These are phyloP conservation scores for Trypanosomatidae sp. DNA, from an alignment of 208 protist species.

Conservation along the genomic window DNA sequence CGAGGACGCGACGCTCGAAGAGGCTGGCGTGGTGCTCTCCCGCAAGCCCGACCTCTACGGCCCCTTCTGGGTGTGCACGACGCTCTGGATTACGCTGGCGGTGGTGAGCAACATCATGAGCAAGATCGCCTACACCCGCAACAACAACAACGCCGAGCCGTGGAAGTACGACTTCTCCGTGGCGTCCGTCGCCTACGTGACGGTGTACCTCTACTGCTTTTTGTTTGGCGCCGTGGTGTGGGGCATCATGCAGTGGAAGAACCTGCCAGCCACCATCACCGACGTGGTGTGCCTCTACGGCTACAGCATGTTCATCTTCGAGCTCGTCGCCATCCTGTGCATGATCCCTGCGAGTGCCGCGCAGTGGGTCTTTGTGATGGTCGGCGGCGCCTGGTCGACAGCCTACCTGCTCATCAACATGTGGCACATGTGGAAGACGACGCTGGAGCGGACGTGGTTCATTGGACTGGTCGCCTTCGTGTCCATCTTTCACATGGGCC, in stretches of 20 bases:
- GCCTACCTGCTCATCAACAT: slow-evolving; percentile 80
- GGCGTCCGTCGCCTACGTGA: slow-evolving; percentile 62
- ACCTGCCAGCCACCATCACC: slow-evolving; percentile 58
- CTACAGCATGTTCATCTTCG: slow-evolving; percentile 90
- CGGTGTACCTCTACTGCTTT: slow-evolving; percentile 90
- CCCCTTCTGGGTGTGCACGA: slow-evolving; percentile 92
- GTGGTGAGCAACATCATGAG: slow-evolving; percentile 85
- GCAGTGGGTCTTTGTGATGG: slow-evolving; percentile 75
- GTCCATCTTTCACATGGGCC: slow-evolving; percentile 56
- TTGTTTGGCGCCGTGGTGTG: slow-evolving; percentile 67
- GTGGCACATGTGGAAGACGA: slow-evolving; percentile 74
- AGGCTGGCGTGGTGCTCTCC: slow-evolving; percentile 49
- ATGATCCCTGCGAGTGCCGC: slow-evolving; percentile 60
- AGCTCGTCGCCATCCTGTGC: slow-evolving; percentile 76
- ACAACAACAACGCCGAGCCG: slow-evolving; percentile 15
- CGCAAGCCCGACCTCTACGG: slow-evolving; percentile 87
- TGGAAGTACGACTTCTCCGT: slow-evolving; percentile 86
- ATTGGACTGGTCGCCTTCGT: slow-evolving; percentile 69
- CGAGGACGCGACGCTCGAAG: slow-evolving; percentile 30
- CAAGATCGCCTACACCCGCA: slow-evolving; percentile 50
- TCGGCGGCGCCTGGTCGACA: slow-evolving; percentile 74
- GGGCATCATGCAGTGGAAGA: slow-evolving; percentile 88
- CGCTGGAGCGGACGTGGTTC: slow-evolving; percentile 70
- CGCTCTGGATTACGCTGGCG: slow-evolving; percentile 86
- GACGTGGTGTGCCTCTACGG: slow-evolving; percentile 87